Percentiles rank a stretch among this genome's conserved stretches.
Conservation (phyloP, 2,329 filamentous ascomycete species). For the Paecilomyces niveus region DNA sequence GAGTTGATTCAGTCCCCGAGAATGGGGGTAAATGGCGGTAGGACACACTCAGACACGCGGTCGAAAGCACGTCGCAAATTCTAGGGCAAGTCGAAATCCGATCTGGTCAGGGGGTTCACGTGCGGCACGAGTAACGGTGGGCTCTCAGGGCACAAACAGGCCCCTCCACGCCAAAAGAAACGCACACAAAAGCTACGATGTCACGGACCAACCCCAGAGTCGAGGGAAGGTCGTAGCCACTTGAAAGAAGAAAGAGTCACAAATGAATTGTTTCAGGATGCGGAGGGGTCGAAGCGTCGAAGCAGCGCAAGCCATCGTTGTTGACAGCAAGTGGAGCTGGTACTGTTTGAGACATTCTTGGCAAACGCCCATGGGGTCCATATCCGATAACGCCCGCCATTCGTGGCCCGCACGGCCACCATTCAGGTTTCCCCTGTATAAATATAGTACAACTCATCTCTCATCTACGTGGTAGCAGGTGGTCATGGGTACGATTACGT, state of each 20-base stretch:
- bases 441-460: background rate
- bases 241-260: background rate
- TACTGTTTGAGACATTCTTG: background rate
- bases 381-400: background rate
- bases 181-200: background rate
- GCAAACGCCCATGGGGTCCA: background rate
- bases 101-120: conserved; percentile 8
- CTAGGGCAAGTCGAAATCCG: background rate
- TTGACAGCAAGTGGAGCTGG: conserved; percentile 1
- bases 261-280: background rate
- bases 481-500: background rate
- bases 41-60: background rate
- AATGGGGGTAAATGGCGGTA: background rate
- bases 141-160: background rate
- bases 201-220: background rate
- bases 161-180: background rate
- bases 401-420: background rate
- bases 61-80: background rate
- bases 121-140: background rate
- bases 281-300: background rate
- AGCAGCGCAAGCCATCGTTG: background rate
- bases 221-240: background rate
- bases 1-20: background rate
- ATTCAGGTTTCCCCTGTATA: background rate
- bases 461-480: background rate